Base-by-base conservation (phyloP, 805 yeast genomes). In the Pichia californica region DNA sequence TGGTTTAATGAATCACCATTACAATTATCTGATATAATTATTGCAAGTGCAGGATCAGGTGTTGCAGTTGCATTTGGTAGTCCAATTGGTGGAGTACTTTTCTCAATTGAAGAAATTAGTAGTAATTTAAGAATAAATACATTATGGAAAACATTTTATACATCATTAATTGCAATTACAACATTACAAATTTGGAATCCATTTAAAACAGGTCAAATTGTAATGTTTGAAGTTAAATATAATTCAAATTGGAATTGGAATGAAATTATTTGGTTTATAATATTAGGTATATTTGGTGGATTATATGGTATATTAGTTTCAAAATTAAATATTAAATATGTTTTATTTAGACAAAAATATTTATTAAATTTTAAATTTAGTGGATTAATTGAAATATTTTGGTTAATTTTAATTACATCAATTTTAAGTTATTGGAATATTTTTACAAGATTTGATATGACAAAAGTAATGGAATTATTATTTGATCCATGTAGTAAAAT, bases 21-120 rank as follows among this genome's bases (percentile, higher is more conserved):
- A 5, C 71, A 57, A 38, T 48, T 55, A 30, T 53, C 79, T 23
- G 89, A 84, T 49, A 76, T 83, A 41, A 65, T 93, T 41, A 80
- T 91, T 1, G 96, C 99, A 0, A 83, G 96, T 4, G 76, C 96
- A 9, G 98, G 96, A 3, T 96, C 99, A 1, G 99, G 99, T 41
- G 98, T 93, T 8, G 98, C 98, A 0, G 98, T 93, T 8, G 99
- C 98, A 0, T 93, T 93, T 68, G 98, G 96, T 0, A 78, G 89
- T 11, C 99, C 99, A 0, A 88, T 91, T 68, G 95, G 95, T 21
- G 99, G 99, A 14, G 98, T 93, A 1, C 64, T 93, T 31, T 93
- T 94, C 61, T 80, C 95, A 11, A 74, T 93, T 46, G 99, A 93
- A 59, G 99, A 93, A 54, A 88, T 93, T 26, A 77, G 93, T 0